Evolutionary conservation across 2,329 filamentous ascomycete genomes (phyloP), one percentile per base, ranked within the genome.

Genomic region (Alternaria tenuissima): DNA sequence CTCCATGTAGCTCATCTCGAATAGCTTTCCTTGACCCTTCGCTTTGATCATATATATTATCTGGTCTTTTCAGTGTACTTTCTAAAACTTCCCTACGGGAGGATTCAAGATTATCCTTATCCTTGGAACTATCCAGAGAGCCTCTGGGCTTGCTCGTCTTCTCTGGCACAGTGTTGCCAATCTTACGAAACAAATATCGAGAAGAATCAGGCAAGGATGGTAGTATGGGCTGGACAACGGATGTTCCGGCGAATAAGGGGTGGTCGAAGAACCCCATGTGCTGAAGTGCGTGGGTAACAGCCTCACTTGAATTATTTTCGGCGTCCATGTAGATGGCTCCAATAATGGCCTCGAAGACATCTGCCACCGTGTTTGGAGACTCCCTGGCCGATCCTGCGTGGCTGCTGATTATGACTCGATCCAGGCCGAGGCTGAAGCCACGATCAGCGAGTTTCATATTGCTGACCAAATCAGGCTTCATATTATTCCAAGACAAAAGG

Each of bases 91-190:
- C 1, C 5, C 44, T 62, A 68, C 62, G 66, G 53, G 3, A 3
- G 7, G 26, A 61, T 55, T 59, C 18, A 56, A 32, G 57, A 64
- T 65, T 68, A 63, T 62, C 44, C 62, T 51, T 47, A 51, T 71
- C 62, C 68, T 71, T 71, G 67, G 7, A 52, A 42, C 8, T 34
- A 4, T 59, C 28, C 38, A 22, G 39, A 22, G 30, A 30, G 38
- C 61, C 66, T 20, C 68, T 69, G 63, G 60, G 65, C 63, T 69
- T 66, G 67, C 65, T 61, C 52, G 68, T 49, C 62, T 42, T 64
- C 53, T 12, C 55, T 16, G 51, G 16, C 65, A 69, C 64, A 60
- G 68, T 70, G 66, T 69, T 66, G 59, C 58, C 51, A 26, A 59
- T 68, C 62, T 65, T 58, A 32, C 68, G 67, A 26, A 26, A 41